Percentiles rank a stretch among this genome's conserved stretches.
Evolutionary conservation across 352 stramenopile genomes (phyloP).

Genomic region (Phytophthora pinifolia): DNA sequence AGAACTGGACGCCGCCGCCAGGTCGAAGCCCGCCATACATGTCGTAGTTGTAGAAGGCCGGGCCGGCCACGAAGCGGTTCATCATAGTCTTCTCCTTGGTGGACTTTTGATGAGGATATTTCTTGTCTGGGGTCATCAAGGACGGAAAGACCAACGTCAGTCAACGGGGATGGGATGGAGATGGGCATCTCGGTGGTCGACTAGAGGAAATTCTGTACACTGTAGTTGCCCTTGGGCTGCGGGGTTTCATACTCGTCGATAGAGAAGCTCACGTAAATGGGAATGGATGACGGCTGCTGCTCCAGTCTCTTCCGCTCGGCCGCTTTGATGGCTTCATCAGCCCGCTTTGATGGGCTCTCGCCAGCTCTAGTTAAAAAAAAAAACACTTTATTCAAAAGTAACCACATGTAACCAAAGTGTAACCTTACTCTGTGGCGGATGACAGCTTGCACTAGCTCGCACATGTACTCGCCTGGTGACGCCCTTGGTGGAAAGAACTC

Average conservation of each 20-base stretch:
- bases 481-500: too few species aligned
- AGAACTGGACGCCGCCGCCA: slow-evolving; percentile 39
- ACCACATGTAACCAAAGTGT: too few species aligned
- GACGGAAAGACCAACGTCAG: too few species aligned
- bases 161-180: too few species aligned
- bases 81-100: not conserved
- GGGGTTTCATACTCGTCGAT: slow-evolving; percentile 25
- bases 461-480: too few species aligned
- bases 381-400: too few species aligned
- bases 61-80: slow-evolving; percentile 35
- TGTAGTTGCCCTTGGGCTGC: slow-evolving; percentile 37
- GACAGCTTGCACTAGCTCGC: too few species aligned
- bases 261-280: slow-evolving; percentile 14
- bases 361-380: too few species aligned
- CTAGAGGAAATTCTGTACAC: slow-evolving; percentile 41
- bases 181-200: not conserved
- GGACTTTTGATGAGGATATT: too few species aligned
- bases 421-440: too few species aligned
- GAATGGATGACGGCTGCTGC: slow-evolving; percentile 10
- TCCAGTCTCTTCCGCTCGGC: slow-evolving; percentile 24
- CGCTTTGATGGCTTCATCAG: slow-evolving; percentile 19
- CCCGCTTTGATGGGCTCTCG: too few species aligned
- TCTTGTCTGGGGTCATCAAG: too few species aligned
- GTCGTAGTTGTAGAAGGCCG: slow-evolving; percentile 64
- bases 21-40: slow-evolving; percentile 53